These are phyloP conservation scores for Telfairia occidentalis DNA, from an alignment of 331 rosid species.

Conservation along the genomic window DNA sequence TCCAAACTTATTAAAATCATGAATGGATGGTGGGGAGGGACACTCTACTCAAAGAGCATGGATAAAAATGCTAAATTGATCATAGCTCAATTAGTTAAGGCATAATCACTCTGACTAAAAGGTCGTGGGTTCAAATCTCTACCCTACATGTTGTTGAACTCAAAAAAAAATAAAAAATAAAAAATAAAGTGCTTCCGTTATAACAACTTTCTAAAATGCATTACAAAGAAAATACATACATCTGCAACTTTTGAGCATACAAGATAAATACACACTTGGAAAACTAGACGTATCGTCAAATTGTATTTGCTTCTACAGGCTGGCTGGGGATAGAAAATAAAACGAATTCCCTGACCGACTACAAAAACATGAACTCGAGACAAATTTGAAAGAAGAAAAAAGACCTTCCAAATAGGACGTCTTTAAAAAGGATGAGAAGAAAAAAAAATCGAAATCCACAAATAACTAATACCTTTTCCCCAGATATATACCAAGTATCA, in stretches of 20 bases:
- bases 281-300: background rate
- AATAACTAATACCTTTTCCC: conserved; percentile 64
- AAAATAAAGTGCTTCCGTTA: background rate
- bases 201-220: conserved; percentile 3
- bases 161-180: no score
- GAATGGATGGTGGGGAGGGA: no score
- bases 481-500: conserved; percentile 61
- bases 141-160: no score
- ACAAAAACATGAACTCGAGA: background rate
- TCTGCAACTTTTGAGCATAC: background rate
- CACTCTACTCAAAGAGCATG: background rate
- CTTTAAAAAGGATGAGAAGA: conserved; percentile 8
- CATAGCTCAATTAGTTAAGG: no score
- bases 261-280: conserved; percentile 1
- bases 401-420: background rate
- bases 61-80: background rate
- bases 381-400: background rate
- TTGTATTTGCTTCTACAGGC: background rate
- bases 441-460: conserved; percentile 12
- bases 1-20: no score
- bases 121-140: no score
- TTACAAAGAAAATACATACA: conserved; percentile 6
- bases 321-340: background rate
- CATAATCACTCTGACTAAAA: no score
- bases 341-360: conserved; percentile 1